phyloP scores from a whole-genome alignment of 1,284 basidiomycete genomes.

The Puccinia sorghi region DNA sequence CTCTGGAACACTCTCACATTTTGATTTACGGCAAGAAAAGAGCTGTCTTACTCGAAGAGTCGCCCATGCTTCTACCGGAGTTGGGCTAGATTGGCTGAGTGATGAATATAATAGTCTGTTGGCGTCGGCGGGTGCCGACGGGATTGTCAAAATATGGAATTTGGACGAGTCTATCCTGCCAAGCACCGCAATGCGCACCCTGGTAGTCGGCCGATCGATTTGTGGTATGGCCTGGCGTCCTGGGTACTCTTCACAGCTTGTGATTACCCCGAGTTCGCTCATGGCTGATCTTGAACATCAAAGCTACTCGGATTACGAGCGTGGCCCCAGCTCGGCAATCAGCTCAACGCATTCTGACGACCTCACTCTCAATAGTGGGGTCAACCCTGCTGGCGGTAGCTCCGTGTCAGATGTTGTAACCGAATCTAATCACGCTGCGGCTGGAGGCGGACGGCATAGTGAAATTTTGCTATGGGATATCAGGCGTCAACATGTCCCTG shows the following conservation, averaged over 20 bases:
- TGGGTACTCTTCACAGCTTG: constrained; percentile 25
- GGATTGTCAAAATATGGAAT: constrained; percentile 42
- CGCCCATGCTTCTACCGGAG: constrained; percentile 35
- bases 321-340: constrained; percentile 21
- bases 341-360: constrained; percentile 27
- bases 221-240: constrained; percentile 37
- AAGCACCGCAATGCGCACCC: constrained; percentile 28
- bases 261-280: constrained; percentile 41
- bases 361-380: neutral
- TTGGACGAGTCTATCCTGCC: constrained; percentile 21
- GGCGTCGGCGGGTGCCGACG: constrained; percentile 32
- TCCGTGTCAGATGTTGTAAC: constrained; percentile 13
- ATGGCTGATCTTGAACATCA: constrained; percentile 39
- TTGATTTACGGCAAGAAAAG: constrained; percentile 37
- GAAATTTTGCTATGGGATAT: constrained; percentile 46
- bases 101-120: constrained; percentile 22
- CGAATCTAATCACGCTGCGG: constrained; percentile 12
- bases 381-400: neutral
- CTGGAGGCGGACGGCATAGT: constrained; percentile 28
- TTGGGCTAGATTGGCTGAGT: constrained; percentile 32
- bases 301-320: constrained; percentile 25
- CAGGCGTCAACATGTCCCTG: constrained; percentile 29
- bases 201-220: constrained; percentile 32
- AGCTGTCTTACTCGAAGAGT: constrained; percentile 36
- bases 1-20: constrained; percentile 38